These are phyloP conservation scores for Biscogniauxia sp. DNA, from an alignment of 2,329 filamentous ascomycete genomes.

Conservation along the genomic window DNA sequence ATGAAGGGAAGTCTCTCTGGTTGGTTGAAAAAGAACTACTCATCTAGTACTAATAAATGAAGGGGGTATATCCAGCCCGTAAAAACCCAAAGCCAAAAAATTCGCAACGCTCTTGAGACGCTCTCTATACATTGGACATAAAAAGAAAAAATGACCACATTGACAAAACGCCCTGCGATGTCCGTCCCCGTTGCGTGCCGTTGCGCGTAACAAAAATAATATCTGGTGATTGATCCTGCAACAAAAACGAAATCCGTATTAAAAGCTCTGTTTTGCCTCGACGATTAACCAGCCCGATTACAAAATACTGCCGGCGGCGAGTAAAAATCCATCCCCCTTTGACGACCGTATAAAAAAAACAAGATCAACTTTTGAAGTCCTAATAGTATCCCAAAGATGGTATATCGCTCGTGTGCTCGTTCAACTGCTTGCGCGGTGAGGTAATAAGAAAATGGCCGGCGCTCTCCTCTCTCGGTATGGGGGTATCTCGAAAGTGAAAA, in stretches of 20 bases:
- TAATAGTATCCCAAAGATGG: conserved; percentile 10
- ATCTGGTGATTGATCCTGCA: neutral
- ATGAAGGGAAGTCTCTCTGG: neutral
- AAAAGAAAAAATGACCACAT: neutral
- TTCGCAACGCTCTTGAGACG: neutral
- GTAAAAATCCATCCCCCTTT: conserved; percentile 10
- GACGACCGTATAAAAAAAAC: conserved; percentile 4
- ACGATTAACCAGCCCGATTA: conserved; percentile 4
- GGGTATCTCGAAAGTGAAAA: conserved; percentile 33
- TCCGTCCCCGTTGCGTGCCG: neutral
- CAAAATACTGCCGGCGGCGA: conserved; percentile 4
- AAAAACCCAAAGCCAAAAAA: neutral
- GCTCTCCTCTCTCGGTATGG: conserved; percentile 20
- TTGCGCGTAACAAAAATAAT: neutral
- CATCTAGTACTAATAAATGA: neutral
- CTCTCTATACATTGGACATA: neutral
- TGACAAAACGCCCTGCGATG: neutral
- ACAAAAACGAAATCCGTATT: neutral
- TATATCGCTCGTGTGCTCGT: conserved; percentile 24
- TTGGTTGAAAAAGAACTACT: neutral
- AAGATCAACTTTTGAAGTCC: conserved; percentile 20
- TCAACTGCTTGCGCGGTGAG: conserved; percentile 20
- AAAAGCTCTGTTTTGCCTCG: neutral
- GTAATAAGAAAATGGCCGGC: conserved; percentile 16
- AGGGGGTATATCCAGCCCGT: conserved; percentile 3